Base-by-base conservation (phyloP, 331 rosid genomes). In the Ulmus americana region DNA sequence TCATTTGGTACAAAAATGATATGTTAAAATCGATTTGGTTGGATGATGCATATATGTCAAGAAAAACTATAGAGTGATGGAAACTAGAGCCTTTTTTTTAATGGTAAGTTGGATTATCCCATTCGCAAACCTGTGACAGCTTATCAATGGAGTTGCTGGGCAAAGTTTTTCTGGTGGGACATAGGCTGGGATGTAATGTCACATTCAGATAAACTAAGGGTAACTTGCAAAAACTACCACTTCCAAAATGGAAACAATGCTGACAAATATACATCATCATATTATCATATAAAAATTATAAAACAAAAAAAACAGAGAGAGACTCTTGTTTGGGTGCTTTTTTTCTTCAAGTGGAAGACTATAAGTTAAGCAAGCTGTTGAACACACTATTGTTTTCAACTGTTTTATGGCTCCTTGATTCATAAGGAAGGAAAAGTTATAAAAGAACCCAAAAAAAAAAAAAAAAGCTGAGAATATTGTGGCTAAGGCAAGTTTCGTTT, bases 311-410 rank as follows among this genome's bases (percentile, higher is more conserved):
- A 47, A 49, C 52, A 51, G 63, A 56, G 13, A 49, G 56, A 41
- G 14, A 44, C 5, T 13, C 42, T 1, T 28, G 16, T 40, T 16
- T 48, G 38, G 20, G 38, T 28, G 44, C 18, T 7, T 1, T 5
- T 7, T 68, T 18, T 47, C 41, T 64, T 66, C 54, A 0, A 12
- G 76, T 39, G 65, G 70, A 70, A 13, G 72, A 77, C 83, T 58
- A 68, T 72, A 68, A 80, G 88, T 51, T 66, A 75, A 80, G 86
- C 85, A 72, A 80, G 55, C 79, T 43, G 57, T 51, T 18, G 7
- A 68, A 61, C 48, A 71, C 60, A 64, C 56, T 70, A 55, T 53
- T 55, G 63, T 67, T 35, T 59, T 13, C 52, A 44, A 64, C 58
- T 45, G 70, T 42, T 52, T 50, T 62, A 40, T 55, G 16, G 16